Percentiles rank a stretch among this genome's conserved stretches.
Evolutionary conservation across 2,329 filamentous ascomycete genomes (phyloP).

Genomic region (Monilinia fructigena): DNA sequence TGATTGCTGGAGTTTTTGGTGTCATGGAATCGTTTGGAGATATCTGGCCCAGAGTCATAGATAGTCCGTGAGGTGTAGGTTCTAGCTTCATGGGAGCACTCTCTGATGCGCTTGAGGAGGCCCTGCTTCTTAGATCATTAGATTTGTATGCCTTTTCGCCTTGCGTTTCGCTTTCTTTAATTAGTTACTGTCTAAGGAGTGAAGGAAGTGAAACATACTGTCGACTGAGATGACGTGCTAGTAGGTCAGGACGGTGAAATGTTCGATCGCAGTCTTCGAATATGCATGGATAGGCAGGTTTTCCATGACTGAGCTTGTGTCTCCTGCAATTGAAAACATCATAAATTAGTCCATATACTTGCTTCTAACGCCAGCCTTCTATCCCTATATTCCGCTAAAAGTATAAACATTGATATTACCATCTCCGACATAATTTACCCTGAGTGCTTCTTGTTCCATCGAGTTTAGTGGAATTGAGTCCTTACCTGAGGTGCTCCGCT

Average conservation of each 20-base stretch:
- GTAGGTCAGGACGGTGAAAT: constrained; percentile 59
- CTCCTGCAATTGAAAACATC: constrained; percentile 44
- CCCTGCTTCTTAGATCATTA: constrained; percentile 34
- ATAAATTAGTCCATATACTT: not conserved
- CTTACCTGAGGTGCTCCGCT: constrained; percentile 60
- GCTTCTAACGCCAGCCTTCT: not conserved
- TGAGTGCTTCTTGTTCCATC: not conserved
- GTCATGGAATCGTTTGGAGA: constrained; percentile 32
- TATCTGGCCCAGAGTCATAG: constrained; percentile 24
- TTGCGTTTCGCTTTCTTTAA: constrained; percentile 46
- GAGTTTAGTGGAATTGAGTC: not conserved
- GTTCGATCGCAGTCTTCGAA: constrained; percentile 55
- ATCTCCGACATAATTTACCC: not conserved
- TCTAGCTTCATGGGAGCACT: constrained; percentile 24
- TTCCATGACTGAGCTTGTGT: constrained; percentile 60
- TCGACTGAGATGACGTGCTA: constrained; percentile 55
- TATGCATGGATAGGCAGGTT: constrained; percentile 52
- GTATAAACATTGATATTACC: not conserved
- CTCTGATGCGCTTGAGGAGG: constrained; percentile 36
- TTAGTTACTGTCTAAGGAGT: constrained; percentile 26
- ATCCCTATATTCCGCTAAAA: not conserved
- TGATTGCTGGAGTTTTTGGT: constrained; percentile 32
- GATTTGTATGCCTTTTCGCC: constrained; percentile 43
- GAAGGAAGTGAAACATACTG: constrained; percentile 45
- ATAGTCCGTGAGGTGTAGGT: constrained; percentile 4